A percentile compares a stretch with the other conserved stretches of the same genome.
phyloP scores from a whole-genome alignment of 306 rosid species.

The Luffa acutangula region DNA sequence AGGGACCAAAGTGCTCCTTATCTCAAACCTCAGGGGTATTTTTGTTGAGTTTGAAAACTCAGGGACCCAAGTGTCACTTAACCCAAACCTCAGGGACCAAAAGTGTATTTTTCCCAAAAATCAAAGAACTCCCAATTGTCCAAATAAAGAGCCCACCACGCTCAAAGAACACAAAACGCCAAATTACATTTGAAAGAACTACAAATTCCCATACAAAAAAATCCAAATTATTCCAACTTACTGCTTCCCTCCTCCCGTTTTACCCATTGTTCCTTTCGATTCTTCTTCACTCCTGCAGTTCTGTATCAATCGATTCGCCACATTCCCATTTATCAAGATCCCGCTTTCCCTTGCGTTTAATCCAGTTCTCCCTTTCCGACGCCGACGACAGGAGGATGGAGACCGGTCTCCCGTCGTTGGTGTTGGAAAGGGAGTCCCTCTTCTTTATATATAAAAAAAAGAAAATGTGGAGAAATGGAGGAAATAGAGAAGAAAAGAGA shows the following conservation, averaged over 20 bases:
- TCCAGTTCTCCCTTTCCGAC: neutral
- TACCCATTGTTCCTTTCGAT: neutral
- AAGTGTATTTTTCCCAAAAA: too few species aligned
- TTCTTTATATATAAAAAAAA: too few species aligned
- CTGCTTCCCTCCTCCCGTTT: neutral
- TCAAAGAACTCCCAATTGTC: neutral
- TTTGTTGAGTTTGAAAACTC: too few species aligned
- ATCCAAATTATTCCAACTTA: neutral
- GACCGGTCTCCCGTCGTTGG: too few species aligned
- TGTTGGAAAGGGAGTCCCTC: too few species aligned
- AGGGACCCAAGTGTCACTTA: too few species aligned
- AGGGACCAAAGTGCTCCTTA: too few species aligned
- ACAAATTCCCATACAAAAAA: neutral
- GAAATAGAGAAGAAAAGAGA: too few species aligned
- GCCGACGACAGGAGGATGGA: too few species aligned
- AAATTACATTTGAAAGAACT: neutral
- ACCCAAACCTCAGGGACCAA: too few species aligned
- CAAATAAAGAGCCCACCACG: neutral
- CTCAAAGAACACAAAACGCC: neutral
- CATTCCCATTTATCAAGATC: neutral
- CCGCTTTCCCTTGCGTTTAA: neutral
- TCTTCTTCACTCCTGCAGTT: neutral
- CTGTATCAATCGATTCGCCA: neutral
- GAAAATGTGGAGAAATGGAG: too few species aligned
- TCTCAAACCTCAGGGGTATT: too few species aligned